A percentile compares a stretch with the other conserved stretches of the same genome.
phyloP scores from a whole-genome alignment of 768 basidiomycete genomes.

The Coprinopsis sp. region DNA sequence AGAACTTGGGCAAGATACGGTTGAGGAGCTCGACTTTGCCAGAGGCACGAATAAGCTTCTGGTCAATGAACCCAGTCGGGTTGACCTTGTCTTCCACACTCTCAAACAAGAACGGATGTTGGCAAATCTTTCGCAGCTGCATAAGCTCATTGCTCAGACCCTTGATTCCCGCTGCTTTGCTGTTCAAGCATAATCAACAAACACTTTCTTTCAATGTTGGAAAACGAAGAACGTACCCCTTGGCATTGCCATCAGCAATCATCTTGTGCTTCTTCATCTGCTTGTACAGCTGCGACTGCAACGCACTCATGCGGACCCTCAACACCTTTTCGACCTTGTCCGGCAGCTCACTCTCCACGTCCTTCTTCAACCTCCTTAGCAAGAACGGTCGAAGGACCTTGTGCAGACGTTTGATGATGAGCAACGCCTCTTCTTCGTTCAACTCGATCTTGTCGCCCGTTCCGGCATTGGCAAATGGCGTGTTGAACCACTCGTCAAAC shows the following conservation, averaged over 20 bases:
- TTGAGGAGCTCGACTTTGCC: slow-evolving; percentile 94
- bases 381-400: slow-evolving; percentile 96
- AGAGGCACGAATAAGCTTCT: slow-evolving; percentile 78
- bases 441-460: slow-evolving; percentile 97
- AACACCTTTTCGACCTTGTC: slow-evolving; percentile 98
- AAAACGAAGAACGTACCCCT: slow-evolving; percentile 51
- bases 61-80: slow-evolving; percentile 75
- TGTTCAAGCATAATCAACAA: slow-evolving; percentile 22
- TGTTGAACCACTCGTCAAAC: slow-evolving; percentile 99
- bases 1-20: slow-evolving; percentile 92
- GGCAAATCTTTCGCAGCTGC: slow-evolving; percentile 97
- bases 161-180: slow-evolving; percentile 75
- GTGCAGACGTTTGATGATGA: slow-evolving; percentile 93
- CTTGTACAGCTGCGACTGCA: slow-evolving; percentile 91
- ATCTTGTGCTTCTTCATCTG: slow-evolving; percentile 99
- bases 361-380: slow-evolving; percentile 88
- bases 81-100: slow-evolving; percentile 94
- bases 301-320: slow-evolving; percentile 89
- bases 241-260: slow-evolving; percentile 76
- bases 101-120: slow-evolving; percentile 95
- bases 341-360: slow-evolving; percentile 92
- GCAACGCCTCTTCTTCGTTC: slow-evolving; percentile 98
- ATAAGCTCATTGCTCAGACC: slow-evolving; percentile 93
- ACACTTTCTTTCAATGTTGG: background rate
- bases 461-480: slow-evolving; percentile 98